A percentile compares a stretch with the other conserved stretches of the same genome.
These are phyloP conservation scores for Suillus discolor DNA, from an alignment of 768 basidiomycete species.

Conservation along the genomic window DNA sequence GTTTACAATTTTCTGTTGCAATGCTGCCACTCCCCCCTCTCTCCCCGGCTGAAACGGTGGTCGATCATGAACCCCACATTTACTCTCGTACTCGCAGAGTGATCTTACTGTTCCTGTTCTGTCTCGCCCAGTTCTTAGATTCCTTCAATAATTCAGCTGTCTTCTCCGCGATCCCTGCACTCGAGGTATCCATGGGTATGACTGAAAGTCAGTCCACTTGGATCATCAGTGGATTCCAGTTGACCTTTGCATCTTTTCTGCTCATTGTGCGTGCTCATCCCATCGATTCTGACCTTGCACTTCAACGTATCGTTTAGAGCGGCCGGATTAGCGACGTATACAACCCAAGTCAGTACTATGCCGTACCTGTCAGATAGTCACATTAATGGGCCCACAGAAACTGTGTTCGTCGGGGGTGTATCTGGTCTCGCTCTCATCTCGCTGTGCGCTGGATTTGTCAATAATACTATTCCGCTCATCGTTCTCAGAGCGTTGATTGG, in stretches of 20 bases:
- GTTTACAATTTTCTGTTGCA: background rate
- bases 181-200: slow-evolving; percentile 25
- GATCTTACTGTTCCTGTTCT: slow-evolving; percentile 39
- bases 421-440: slow-evolving; percentile 44
- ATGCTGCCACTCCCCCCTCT: slow-evolving; percentile 13
- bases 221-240: slow-evolving; percentile 44
- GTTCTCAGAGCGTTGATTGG: slow-evolving; percentile 56
- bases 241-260: slow-evolving; percentile 45
- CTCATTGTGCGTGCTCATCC: slow-evolving; percentile 32
- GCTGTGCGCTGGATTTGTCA: slow-evolving; percentile 48
- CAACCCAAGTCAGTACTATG: slow-evolving; percentile 37
- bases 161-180: slow-evolving; percentile 41
- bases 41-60: slow-evolving; percentile 3
- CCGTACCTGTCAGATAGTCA: background rate
- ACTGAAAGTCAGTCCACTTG: slow-evolving; percentile 34
- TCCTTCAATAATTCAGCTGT: slow-evolving; percentile 44
- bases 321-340: slow-evolving; percentile 43
- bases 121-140: slow-evolving; percentile 47
- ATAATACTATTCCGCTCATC: slow-evolving; percentile 48
- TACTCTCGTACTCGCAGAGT: slow-evolving; percentile 27
- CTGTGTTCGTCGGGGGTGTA: slow-evolving; percentile 44
- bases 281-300: background rate
- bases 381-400: slow-evolving; percentile 29
- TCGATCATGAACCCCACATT: slow-evolving; percentile 13
- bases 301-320: slow-evolving; percentile 26